Percentiles rank a stretch among this genome's conserved stretches.
phyloP scores from a whole-genome alignment of 805 yeast species.

The Cyberlindnera xylosilytica region DNA sequence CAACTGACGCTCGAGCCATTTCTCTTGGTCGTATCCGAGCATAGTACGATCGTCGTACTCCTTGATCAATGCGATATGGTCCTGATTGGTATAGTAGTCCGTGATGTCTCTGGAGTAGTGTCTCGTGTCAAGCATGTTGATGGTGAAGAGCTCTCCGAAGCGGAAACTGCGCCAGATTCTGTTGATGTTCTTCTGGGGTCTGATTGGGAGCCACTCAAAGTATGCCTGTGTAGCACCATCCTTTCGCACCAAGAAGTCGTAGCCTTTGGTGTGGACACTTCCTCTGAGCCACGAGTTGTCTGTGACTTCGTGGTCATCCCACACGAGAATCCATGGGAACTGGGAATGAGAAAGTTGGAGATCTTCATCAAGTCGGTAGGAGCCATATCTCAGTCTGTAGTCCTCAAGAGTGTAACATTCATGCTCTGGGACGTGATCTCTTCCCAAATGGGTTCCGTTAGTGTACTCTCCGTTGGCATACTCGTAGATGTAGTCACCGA shows the following conservation, averaged over 20 bases:
- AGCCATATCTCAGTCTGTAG: slow-evolving; percentile 23
- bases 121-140: slow-evolving; percentile 25
- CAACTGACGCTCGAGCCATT: slow-evolving; percentile 24
- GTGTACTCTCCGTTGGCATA: slow-evolving; percentile 25
- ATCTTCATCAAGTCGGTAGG: slow-evolving; percentile 23
- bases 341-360: slow-evolving; percentile 23
- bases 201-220: slow-evolving; percentile 27
- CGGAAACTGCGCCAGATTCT: slow-evolving; percentile 25
- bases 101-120: slow-evolving; percentile 28
- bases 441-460: slow-evolving; percentile 20
- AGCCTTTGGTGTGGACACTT: slow-evolving; percentile 22
- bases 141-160: slow-evolving; percentile 22
- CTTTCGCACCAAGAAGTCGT: slow-evolving; percentile 19
- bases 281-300: slow-evolving; percentile 28
- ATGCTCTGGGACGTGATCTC: slow-evolving; percentile 22
- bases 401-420: slow-evolving; percentile 23
- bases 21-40: slow-evolving; percentile 28
- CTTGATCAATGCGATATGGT: slow-evolving; percentile 15
- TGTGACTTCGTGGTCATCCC: slow-evolving; percentile 30
- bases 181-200: slow-evolving; percentile 17
- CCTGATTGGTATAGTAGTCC: slow-evolving; percentile 22
- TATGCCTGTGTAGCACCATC: slow-evolving; percentile 23
- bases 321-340: slow-evolving; percentile 26
- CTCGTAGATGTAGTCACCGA: slow-evolving; percentile 29
- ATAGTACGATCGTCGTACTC: slow-evolving; percentile 25